Evolutionary conservation across 805 yeast species (phyloP).

Genomic region (Hanseniaspora thailandica): DNA sequence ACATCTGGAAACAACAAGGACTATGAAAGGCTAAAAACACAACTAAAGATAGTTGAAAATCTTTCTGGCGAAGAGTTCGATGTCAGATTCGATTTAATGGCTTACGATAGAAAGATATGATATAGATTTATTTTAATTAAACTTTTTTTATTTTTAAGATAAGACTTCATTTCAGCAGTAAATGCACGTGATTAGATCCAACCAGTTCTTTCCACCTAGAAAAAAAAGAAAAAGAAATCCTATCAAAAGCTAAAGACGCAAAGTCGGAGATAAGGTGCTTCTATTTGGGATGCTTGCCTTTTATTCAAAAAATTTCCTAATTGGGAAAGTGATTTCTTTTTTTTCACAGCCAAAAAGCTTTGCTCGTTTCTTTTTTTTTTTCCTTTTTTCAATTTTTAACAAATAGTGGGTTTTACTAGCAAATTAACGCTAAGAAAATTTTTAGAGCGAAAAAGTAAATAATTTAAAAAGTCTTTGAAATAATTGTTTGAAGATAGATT

Average conservation of each 20-base stretch:
- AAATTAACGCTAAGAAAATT: background rate
- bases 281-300: background rate
- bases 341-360: background rate
- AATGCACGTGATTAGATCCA: background rate
- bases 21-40: background rate
- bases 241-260: background rate
- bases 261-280: background rate
- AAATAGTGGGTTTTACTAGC: background rate
- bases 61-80: background rate
- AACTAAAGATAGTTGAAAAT: background rate
- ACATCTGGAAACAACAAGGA: background rate
- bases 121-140: background rate
- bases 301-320: background rate
- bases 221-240: background rate
- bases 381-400: background rate
- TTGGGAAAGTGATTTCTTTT: background rate
- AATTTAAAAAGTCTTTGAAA: background rate
- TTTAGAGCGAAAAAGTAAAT: background rate
- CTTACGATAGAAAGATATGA: background rate
- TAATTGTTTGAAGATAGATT: background rate
- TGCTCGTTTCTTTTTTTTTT: conserved; percentile 1
- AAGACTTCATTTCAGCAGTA: background rate
- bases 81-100: background rate
- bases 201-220: no score
- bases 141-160: no score